Conservation (phyloP, 208 protist genomes). For the Angomonas deanei region DNA sequence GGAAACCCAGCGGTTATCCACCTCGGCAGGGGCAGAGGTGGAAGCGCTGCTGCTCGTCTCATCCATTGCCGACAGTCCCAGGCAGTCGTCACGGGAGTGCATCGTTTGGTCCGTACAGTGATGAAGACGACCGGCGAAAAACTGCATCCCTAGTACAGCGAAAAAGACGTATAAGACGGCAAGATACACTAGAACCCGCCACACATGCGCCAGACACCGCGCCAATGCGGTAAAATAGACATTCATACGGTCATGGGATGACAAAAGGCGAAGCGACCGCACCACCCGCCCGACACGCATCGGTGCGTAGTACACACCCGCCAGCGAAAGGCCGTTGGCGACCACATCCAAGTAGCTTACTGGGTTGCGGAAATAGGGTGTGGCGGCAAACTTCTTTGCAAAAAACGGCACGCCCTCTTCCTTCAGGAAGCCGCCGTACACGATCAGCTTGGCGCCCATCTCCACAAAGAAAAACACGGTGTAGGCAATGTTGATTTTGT, state of each 20-base stretch:
- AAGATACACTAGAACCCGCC: conserved; percentile 19
- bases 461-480: conserved; percentile 44
- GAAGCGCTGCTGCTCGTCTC: neutral
- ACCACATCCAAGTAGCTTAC: conserved; percentile 49
- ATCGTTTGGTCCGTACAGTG: conserved; percentile 34
- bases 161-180: conserved; percentile 35
- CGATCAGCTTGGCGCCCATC: conserved; percentile 50
- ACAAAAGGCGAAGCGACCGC: conserved; percentile 38
- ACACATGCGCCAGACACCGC: conserved; percentile 11
- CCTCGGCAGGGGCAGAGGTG: too few species aligned
- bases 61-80: conserved; percentile 14
- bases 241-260: conserved; percentile 32
- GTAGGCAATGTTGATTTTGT: conserved; percentile 35
- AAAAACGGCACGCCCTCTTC: neutral
- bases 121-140: conserved; percentile 41
- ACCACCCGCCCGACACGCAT: conserved; percentile 33
- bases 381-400: neutral
- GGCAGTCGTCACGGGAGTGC: neutral
- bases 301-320: conserved; percentile 30
- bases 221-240: conserved; percentile 16
- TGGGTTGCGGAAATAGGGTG: conserved; percentile 35
- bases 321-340: conserved; percentile 31
- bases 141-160: conserved; percentile 36
- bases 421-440: conserved; percentile 23
- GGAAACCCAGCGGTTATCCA: conserved; percentile 15